Percentiles rank a stretch among this genome's conserved stretches.
These are phyloP conservation scores for Botryotinia calthae DNA, from an alignment of 2,329 filamentous ascomycete species.

Conservation along the genomic window DNA sequence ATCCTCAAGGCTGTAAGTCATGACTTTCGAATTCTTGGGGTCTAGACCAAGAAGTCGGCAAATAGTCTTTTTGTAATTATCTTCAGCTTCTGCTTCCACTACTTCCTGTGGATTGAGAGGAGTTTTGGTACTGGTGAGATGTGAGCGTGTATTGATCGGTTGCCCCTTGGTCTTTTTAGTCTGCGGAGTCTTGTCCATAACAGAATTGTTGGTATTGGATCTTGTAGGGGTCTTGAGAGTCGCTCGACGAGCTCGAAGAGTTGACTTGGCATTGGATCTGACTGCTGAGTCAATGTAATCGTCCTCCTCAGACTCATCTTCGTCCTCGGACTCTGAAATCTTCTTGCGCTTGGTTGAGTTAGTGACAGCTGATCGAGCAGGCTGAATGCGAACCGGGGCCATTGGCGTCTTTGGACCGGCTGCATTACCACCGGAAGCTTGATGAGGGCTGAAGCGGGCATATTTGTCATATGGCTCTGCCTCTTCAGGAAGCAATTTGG, in stretches of 20 bases:
- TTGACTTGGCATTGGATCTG: background rate
- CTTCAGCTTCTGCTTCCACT: background rate
- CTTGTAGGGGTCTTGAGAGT: slow-evolving; percentile 5
- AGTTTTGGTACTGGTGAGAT: background rate
- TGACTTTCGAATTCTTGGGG: background rate
- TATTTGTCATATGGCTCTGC: background rate
- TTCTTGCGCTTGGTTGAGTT: slow-evolving; percentile 3
- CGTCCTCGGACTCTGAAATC: slow-evolving; percentile 7
- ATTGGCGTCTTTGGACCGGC: background rate
- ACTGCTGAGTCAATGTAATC: slow-evolving; percentile 14
- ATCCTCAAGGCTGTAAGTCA: slow-evolving; percentile 15
- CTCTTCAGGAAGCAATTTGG: background rate
- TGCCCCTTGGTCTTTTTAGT: background rate
- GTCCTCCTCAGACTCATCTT: slow-evolving; percentile 19
- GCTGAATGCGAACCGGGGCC: background rate
- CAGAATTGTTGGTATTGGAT: background rate
- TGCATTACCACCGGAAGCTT: background rate
- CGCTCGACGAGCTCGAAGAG: background rate
- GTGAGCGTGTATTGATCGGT: background rate
- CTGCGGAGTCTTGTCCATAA: background rate
- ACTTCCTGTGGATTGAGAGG: background rate
- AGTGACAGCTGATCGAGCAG: background rate
- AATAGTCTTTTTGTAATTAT: slow-evolving; percentile 18
- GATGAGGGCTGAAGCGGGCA: background rate
- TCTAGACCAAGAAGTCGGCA: slow-evolving; percentile 21